Base-by-base conservation (phyloP, 306 rosid genomes). In the Rubus parviflorus region DNA sequence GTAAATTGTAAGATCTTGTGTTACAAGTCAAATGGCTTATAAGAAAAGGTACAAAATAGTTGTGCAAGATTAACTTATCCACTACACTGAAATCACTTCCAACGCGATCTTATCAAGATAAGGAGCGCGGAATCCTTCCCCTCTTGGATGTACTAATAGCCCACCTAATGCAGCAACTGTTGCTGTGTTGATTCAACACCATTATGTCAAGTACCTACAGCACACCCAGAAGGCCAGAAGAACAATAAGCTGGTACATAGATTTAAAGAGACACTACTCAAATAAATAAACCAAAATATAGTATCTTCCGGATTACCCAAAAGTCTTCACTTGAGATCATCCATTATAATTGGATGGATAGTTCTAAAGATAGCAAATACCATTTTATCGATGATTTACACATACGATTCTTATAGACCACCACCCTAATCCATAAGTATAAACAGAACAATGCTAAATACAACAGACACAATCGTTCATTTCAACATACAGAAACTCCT, bases 121-220 rank as follows among this genome's bases (percentile, higher is more conserved):
- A 74, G 68, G 63, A 73, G 41, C 37, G 25, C 5, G 56, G 82
- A 51, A 52, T 49, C 53, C 51, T 41, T 73, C 61, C 71, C 35
- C 35, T 23, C 73, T 65, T 10, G 23, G 53, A 66, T 17, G 23
- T 1, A 37, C 68, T 16, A 63, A 45, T 37, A 63, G 40, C 10
- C 70, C 51, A 46, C 23, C 10, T 45, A 60, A 68, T 74, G 79
- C 65, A 74, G 40, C 71, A 74, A 60, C 58, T 25, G 69, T 48
- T 64, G 64, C 70, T 22, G 70, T 74, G 65, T 62, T 20, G 57
- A 74, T 41, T 71, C 57, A 63, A 80, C 64, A 49, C 22, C 15
- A 43, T 37, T 20, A 9, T 17, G 46, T 74, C 70, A 80, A 80
- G 83, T 68, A 68, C 83, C 83, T 80, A 67, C 23, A 58, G 7